Conservation (phyloP, 2,329 filamentous ascomycete genomes). For the Graphium sp. region DNA sequence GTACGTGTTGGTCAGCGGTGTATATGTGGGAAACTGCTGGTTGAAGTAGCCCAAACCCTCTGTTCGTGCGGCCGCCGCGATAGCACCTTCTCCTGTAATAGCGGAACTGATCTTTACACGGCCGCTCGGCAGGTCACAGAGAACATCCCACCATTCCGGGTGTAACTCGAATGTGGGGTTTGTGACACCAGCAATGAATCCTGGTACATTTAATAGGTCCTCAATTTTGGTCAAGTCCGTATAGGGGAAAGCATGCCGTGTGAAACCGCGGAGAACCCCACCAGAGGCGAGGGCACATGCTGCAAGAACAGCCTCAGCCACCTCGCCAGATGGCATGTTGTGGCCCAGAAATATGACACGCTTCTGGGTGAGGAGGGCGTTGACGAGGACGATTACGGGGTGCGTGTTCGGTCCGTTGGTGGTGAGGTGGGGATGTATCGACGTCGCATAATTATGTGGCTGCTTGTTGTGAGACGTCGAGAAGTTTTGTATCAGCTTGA, state of each 20-base stretch:
- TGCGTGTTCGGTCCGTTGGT: conserved; percentile 83
- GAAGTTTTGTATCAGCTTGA: conserved; percentile 95
- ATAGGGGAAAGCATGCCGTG: conserved; percentile 90
- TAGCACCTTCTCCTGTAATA: conserved; percentile 61
- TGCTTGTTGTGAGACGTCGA: conserved; percentile 66
- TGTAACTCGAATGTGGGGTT: conserved; percentile 93
- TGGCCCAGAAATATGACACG: conserved; percentile 90
- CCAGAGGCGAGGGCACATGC: conserved; percentile 88
- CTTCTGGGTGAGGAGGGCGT: conserved; percentile 91
- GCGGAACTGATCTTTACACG: conserved; percentile 86
- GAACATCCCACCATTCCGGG: conserved; percentile 93
- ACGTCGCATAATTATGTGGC: conserved; percentile 66
- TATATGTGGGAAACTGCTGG: conserved; percentile 50
- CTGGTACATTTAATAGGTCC: conserved; percentile 85
- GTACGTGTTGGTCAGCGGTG: conserved; percentile 21
- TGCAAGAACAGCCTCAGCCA: conserved; percentile 95
- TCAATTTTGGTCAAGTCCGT: conserved; percentile 97
- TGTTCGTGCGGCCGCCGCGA: too few species aligned
- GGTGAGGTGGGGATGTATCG: conserved; percentile 89
- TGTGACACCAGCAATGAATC: conserved; percentile 94
- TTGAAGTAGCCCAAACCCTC: conserved; percentile 82
- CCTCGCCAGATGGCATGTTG: conserved; percentile 86
- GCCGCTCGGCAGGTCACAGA: conserved; percentile 84
- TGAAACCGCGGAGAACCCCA: conserved; percentile 84
- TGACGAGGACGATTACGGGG: conserved; percentile 86